Base-by-base conservation (phyloP, 805 yeast genomes). In the Pichia paraexigua region DNA sequence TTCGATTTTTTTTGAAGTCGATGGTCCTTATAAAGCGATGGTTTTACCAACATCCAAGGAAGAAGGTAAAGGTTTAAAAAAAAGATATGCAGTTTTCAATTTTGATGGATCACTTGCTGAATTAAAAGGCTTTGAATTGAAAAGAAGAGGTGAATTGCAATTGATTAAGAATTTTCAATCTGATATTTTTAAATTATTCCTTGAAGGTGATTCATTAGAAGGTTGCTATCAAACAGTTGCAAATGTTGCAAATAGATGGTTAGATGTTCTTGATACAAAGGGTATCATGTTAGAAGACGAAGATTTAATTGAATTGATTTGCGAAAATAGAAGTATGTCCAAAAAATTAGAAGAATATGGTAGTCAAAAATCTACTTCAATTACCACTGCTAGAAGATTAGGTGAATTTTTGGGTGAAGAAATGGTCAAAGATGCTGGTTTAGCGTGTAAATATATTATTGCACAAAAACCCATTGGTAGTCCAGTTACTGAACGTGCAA, bases 21-120 rank as follows among this genome's bases (percentile, higher is more conserved):
- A 94, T 71, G 99, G 99, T 12, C 99, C 99, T 1, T 94, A 94
- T 65, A 86, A 82, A 61, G 99, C 99, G 0, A 94, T 94, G 99
- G 80, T 94, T 52, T 75, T 94, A 48, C 99, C 99, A 5, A 90
- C 98, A 0, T 92, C 98, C 0, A 88, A 89, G 57, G 99, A 94
- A 64, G 98, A 95, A 73, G 98, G 96, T 45, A 91, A 91, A 68
- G 97, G 97, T 58, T 75, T 94, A 63, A 94, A 94, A 66, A 94
- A 94, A 62, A 78, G 99, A 61, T 94, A 94, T 63, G 99, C 99
- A 2, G 99, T 94, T 5, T 94, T 94, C 71, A 94, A 94, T 64
- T 81, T 85, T 51, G 97, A 95, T 66, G 98, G 98, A 1, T 74
- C 95, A 0, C 66, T 94, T 40, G 99, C 98, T 0, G 99, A 94